Evolutionary conservation across 2,329 filamentous ascomycete species (phyloP), one percentile per base, ranked within the genome.

Genomic region (Aspergillus candidus): DNA sequence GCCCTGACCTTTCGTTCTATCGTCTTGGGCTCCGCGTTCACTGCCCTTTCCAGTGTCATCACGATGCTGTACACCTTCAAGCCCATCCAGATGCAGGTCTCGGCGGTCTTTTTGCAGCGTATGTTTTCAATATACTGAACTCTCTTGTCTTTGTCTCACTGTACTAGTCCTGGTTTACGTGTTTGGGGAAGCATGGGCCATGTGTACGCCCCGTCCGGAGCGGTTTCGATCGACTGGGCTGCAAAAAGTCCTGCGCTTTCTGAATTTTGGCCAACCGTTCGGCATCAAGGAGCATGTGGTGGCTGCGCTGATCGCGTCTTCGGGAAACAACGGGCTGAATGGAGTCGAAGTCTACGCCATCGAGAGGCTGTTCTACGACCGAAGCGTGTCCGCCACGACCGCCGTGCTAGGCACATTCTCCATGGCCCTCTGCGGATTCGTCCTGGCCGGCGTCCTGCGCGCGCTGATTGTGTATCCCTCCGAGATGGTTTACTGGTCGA

Each of bases 401-500:
- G 61, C 54, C 0, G 46, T 64, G 4, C 49, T 62, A 4, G 49
- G 52, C 6, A 59, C 54, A 10, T 59, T 60, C n/a, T 61, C 59
- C 0, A 57, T 57, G 4, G 55, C 57, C 0, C 53, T 64, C 6
- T 61, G 54, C 31, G 61, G 61, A 2, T 62, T 61, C 34, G 58
- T 59, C 4, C 34, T 64, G 8, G 59, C 57, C 1, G 60, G 60
- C 5, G 18, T 61, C 0, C 31, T 64, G 2, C 55, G 60, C 1
- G 57, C 62, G 0, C 32, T 65, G 4, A 62, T 64, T 13, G 59
- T 65, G 11, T 61, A 64, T 18, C 62, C 59, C 4, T 52, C 56
- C 8, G 60, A 65, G 38, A 64, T 64, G 58, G 61, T 65, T 0
- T 64, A 62, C 41, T 64, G 60, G 61, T 50, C 50, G 0, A 60